Base-by-base conservation (phyloP, 345 rosid species). In the Fremontodendron californicum region DNA sequence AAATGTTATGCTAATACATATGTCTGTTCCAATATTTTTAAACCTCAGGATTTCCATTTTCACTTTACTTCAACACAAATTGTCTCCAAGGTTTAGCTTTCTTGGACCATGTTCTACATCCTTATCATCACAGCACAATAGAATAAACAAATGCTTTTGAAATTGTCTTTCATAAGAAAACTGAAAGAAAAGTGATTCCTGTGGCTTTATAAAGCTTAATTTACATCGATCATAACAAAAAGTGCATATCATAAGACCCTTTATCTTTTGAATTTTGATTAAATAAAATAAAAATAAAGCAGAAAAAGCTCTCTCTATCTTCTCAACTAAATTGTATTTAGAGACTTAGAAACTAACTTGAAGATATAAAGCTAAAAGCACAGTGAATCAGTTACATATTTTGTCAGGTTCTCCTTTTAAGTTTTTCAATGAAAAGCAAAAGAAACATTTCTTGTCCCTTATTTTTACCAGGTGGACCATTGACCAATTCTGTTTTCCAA, bases 331-430 rank as follows among this genome's bases (percentile, higher is more conserved):
- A 63, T 60, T 18, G 25, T 9, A 40, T 27, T 27, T 39, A 57
- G 31, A 43, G 45, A 39, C 78, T 16, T n/a, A 42, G 16, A 45
- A 63, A 49, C 46, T 54, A 4, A 40, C 7, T 40, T 19, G 58
- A 46, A 40, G 31, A n/a, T 43, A 61, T 80, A 54, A 72, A 64
- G 49, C 29, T 64, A 75, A 80, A 75, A 73, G 51, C 74, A 55
- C 23, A 48, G 31, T 18, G 57, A 27, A 75, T 40, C 43, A 75
- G 18, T 33, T 16, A 55, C 1, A 60, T 35, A 45, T 57, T 64
- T 79, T 62, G 66, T 58, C 71, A 75, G 71, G 80, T 60, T 69
- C 77, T 78, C 82, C 75, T 86, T 67, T 83, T 33, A 48, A 74
- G 19, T 57, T 54, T 64, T 45, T 72, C 76, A 75, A 64, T 40